These are phyloP conservation scores for Solanum bukasovii DNA, from an alignment of 257 asterid species.

Conservation along the genomic window DNA sequence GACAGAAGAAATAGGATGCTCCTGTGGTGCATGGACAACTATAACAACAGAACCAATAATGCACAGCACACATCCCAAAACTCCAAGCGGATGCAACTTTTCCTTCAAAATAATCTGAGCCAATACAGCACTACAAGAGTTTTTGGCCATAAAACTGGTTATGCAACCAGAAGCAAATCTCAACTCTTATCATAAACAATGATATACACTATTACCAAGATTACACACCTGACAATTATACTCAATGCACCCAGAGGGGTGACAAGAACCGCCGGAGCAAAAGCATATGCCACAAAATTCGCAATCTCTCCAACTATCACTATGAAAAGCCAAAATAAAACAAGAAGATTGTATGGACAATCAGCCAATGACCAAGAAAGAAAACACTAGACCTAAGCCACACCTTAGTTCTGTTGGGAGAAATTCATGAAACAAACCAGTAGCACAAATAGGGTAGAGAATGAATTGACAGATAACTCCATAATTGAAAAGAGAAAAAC, in stretches of 20 bases:
- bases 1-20: conserved; percentile 55
- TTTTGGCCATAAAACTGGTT: not conserved
- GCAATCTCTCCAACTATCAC: conserved; percentile 88
- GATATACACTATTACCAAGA: not conserved
- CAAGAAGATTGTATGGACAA: not conserved
- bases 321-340: conserved; percentile 6
- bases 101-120: conserved; percentile 74
- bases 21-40: conserved; percentile 79
- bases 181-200: not conserved
- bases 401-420: not conserved
- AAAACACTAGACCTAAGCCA: not conserved
- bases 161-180: not conserved
- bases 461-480: not conserved
- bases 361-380: conserved; percentile 4
- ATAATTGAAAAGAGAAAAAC: not conserved
- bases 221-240: conserved; percentile 61
- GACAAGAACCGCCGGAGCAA: conserved; percentile 91
- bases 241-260: conserved; percentile 93
- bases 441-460: not conserved
- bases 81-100: conserved; percentile 61
- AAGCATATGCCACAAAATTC: conserved; percentile 82
- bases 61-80: conserved; percentile 79
- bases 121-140: conserved; percentile 46
- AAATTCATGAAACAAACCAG: not conserved
- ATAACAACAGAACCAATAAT: conserved; percentile 66